Evolutionary conservation across 768 basidiomycete species (phyloP).

Genomic region (Trametes gibbosa): DNA sequence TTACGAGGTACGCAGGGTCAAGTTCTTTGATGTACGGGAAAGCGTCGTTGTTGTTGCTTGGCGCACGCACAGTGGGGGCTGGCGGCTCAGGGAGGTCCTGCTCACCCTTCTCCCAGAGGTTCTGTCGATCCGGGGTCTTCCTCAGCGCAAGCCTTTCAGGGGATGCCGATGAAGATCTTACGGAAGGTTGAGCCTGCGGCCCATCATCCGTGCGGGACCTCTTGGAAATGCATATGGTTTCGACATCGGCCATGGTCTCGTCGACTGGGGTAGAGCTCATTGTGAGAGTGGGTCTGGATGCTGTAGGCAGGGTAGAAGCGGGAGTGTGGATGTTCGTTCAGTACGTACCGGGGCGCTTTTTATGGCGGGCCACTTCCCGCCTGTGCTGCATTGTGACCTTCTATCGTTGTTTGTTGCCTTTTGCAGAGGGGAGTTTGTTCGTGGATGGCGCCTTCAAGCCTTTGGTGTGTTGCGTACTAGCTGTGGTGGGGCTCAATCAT

Average conservation of each 20-base stretch:
- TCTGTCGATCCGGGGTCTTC: background rate
- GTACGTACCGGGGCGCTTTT: too few relatives aligned
- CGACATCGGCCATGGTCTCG: background rate
- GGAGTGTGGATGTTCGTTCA: too few relatives aligned
- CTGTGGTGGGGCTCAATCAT: too few relatives aligned
- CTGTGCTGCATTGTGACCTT: too few relatives aligned
- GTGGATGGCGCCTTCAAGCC: too few relatives aligned
- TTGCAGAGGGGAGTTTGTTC: too few relatives aligned
- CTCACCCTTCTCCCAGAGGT: background rate
- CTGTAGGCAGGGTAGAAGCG: too few relatives aligned
- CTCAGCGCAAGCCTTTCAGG: background rate
- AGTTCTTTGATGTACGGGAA: background rate
- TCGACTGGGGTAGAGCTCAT: background rate
- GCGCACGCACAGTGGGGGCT: background rate
- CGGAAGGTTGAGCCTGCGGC: background rate
- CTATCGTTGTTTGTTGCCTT: background rate
- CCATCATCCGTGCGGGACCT: background rate
- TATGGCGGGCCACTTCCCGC: too few relatives aligned
- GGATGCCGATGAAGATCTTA: background rate
- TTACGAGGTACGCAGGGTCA: background rate
- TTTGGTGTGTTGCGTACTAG: too few relatives aligned
- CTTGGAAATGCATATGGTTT: background rate
- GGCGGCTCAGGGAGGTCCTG: background rate
- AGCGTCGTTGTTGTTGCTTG: background rate
- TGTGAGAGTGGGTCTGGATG: too few relatives aligned